These are phyloP conservation scores for Ophiosphaerella narmari DNA, from an alignment of 2,329 filamentous ascomycete species.

Conservation along the genomic window DNA sequence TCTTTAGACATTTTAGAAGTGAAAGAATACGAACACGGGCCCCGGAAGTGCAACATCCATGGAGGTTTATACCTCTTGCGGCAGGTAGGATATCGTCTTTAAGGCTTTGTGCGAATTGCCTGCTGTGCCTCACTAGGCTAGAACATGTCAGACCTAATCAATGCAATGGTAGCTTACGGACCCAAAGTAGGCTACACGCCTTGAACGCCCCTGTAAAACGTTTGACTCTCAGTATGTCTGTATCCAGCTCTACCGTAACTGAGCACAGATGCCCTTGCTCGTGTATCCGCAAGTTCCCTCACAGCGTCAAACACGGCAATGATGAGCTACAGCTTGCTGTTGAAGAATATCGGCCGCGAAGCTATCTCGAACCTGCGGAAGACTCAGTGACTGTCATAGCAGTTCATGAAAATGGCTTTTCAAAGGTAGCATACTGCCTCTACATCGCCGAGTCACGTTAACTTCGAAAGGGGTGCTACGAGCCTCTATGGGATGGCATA, in stretches of 20 bases:
- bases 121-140: neutral
- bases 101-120: too few relatives aligned
- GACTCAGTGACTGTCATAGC: conserved; percentile 21
- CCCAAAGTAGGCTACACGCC: neutral
- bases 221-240: conserved; percentile 1
- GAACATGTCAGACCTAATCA: neutral
- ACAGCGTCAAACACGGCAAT: conserved; percentile 13
- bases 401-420: conserved; percentile 23
- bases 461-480: conserved; percentile 20
- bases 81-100: too few relatives aligned
- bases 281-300: conserved; percentile 21
- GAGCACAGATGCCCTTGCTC: conserved; percentile 22
- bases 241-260: conserved; percentile 14
- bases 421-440: conserved; percentile 11
- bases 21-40: neutral
- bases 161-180: neutral
- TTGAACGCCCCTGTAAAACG: neutral
- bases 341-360: conserved; percentile 21
- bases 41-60: too few relatives aligned
- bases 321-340: conserved; percentile 18
- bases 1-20: neutral
- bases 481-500: conserved; percentile 24
- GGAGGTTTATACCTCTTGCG: too few relatives aligned
- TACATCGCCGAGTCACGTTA: neutral
- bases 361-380: neutral